Base-by-base conservation (phyloP, 371 early-diverging fungal species). In the Chytridiales sp. region DNA sequence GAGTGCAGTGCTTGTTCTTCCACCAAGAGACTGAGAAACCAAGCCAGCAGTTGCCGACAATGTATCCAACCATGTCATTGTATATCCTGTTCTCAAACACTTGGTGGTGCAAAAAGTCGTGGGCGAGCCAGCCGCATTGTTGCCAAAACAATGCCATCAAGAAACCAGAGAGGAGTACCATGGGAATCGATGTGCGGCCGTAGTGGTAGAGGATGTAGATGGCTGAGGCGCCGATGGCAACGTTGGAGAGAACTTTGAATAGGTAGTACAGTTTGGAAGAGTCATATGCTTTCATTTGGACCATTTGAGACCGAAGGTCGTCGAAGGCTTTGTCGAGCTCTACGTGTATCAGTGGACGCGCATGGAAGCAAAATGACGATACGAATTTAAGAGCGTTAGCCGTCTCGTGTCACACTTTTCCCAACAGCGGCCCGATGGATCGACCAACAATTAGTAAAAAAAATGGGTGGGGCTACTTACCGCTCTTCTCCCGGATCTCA, bases 1-100 rank as follows among this genome's bases (percentile, higher is more conserved):
- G 93, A 8, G 91, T 90, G 75, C 87, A 88, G 78, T 93, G 93
- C 80, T 93, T 91, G 74, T 91, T 83, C 73, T 90, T 90, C 93
- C 93, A 93, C 73, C 83, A 82, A 13, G 32, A 13, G 30, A 64
- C 73, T 41, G 72, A 73, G 62, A 69, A 69, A 41, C 73, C 92
- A 65, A 89, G 90, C 70, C 81, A 85, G 48, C 90, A 76, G 64
- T 87, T 87, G 50, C 93, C 93, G 41, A 88, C 67, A 60, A 91
- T 80, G 61, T 85, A 82, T 5, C 88, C 85, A 35, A 87, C 41
- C 17, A 75, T 49, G 66, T 88, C 83, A 56, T 89, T 90, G 61
- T 71, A 71, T 35, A 62, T 55, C 32, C 91, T 82, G 65, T 86
- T 84, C 36, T 80, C 69, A 69, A 89, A 91, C 31, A 88, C 85